These are phyloP conservation scores for Microstegium vimineum DNA, from an alignment of 176 grass and related monocot species.

Conservation along the genomic window DNA sequence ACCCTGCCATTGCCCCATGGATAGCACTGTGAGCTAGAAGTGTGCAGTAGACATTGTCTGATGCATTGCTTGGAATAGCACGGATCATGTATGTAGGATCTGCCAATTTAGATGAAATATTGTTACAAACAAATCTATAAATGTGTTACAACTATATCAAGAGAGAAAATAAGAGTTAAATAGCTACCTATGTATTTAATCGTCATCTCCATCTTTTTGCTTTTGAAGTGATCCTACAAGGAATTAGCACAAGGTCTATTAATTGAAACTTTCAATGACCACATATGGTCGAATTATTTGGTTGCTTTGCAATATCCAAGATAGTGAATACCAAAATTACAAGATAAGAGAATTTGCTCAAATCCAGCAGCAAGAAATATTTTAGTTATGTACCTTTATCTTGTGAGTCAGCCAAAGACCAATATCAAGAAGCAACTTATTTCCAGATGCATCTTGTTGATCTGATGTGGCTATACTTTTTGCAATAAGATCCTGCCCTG, in stretches of 20 bases:
- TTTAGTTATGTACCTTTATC: slow-evolving; percentile 53
- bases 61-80: slow-evolving; percentile 94
- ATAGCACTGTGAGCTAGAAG: slow-evolving; percentile 85
- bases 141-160: slow-evolving; percentile 6
- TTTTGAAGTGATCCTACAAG: slow-evolving; percentile 47
- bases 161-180: not conserved
- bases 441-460: slow-evolving; percentile 84
- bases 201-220: slow-evolving; percentile 71
- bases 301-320: not conserved
- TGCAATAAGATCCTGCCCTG: slow-evolving; percentile 90
- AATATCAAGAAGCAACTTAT: slow-evolving; percentile 86
- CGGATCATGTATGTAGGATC: slow-evolving; percentile 99
- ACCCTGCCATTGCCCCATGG: slow-evolving; percentile 96
- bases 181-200: slow-evolving; percentile 94
- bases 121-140: not conserved
- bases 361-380: not conserved
- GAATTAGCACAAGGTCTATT: not conserved
- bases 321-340: slow-evolving; percentile 6
- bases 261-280: not conserved
- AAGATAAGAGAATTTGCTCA: not conserved
- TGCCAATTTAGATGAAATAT: slow-evolving; percentile 35
- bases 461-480: slow-evolving; percentile 49
- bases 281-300: not conserved
- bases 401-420: slow-evolving; percentile 90
- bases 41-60: slow-evolving; percentile 95